A percentile compares a stretch with the other conserved stretches of the same genome.
These are phyloP conservation scores for Vitis vinifera DNA, from an alignment of 164 flowering plant species.

Conservation along the genomic window DNA sequence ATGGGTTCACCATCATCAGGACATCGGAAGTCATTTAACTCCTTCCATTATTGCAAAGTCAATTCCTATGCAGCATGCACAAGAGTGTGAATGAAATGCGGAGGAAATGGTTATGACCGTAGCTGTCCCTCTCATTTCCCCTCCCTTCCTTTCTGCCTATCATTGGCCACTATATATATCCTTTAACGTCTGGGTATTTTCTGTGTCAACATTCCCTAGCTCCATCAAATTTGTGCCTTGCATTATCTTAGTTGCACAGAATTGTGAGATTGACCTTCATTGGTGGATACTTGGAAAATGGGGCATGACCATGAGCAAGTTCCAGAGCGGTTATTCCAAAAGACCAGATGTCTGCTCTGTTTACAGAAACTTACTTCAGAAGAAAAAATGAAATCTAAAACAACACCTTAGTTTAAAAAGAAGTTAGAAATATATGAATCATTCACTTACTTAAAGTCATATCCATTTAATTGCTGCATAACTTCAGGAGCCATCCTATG, in stretches of 20 bases:
- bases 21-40: no score
- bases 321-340: slow-evolving; percentile 98
- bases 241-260: background rate
- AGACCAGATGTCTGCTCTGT: slow-evolving; percentile 99
- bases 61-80: no score
- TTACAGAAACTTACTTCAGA: slow-evolving; percentile 16
- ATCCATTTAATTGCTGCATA: slow-evolving; percentile 96
- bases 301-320: slow-evolving; percentile 99
- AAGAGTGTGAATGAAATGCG: no score
- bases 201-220: background rate
- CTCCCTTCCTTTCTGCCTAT: no score
- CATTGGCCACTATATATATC: no score
- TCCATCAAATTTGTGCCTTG: background rate
- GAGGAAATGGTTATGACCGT: no score
- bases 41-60: no score
- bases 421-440: background rate
- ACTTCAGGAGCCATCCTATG: slow-evolving; percentile 99
- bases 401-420: background rate
- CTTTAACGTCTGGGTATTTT: background rate
- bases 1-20: no score
- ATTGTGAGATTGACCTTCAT: slow-evolving; percentile 68
- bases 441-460: slow-evolving; percentile 87
- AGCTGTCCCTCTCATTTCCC: no score
- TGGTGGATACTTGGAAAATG: slow-evolving; percentile 99
- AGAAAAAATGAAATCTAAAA: background rate